Base-by-base conservation (phyloP, 1,284 basidiomycete genomes). In the Porodaedalea pini region DNA sequence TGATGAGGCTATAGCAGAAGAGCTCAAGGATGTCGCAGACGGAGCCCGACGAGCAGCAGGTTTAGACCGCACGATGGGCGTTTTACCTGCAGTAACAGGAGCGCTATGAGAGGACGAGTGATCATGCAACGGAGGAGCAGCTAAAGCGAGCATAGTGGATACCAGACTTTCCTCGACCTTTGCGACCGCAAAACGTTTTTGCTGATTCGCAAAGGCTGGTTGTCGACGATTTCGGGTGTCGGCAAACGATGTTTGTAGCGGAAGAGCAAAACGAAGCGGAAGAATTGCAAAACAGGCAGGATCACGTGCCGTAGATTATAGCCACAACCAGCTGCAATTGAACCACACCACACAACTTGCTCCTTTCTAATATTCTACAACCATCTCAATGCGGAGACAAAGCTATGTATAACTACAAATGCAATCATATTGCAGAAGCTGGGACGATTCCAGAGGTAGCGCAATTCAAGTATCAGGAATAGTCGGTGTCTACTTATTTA, bases 141-240 rank as follows among this genome's bases (percentile, higher is more conserved):
- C 68, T 45, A 70, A 54, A 45, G 68, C 68, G 43, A 70, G 68
- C 68, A 70, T 70, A 39, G 58, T 66, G 48, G 19, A 15, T 43
- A 27, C 36, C 21, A 29, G 23, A n/a, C 10, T 15, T 27, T 47
- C 27, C 11, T 47, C 23, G 23, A 25, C 25, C 45, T 47, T 47
- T 47, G 45, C 45, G n/a, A 31, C 45, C 25, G 45, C 45, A 29
- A 29, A 27, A 31, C 23, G 49, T 36, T 34, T 5, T 29, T 53
- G 10, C 19, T 2, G 25, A 32, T 8, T 37, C 8, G 44, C 25
- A 39, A 56, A 50, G 36, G 43, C 13, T 11, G 27, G 15, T 2
- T 17, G 49, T 37, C 52, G 36, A 25, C n/a, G 51, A 44, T 10
- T 34, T 5, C 31, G 23, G 19, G 23, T 15, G 8, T 8, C 17